Evolutionary conservation across 2,329 filamentous ascomycete genomes (phyloP), one percentile per base, ranked within the genome.

Genomic region (Calonectria ilicicola): DNA sequence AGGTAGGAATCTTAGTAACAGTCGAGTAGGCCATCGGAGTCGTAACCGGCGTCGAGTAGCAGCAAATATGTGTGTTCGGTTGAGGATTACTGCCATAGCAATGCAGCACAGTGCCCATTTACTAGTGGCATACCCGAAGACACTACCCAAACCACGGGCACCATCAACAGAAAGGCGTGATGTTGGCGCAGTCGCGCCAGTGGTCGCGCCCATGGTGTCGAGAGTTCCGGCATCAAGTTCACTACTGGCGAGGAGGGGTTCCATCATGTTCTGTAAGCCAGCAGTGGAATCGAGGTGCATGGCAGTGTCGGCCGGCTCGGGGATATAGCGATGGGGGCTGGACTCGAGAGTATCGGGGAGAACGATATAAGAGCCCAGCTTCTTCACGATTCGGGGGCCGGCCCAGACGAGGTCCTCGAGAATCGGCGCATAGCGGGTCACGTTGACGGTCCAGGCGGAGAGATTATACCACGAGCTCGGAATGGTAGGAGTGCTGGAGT

Each of bases 21-120:
- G 83, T 51, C 95, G 91, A 65, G 93, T 86, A 42, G 92, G 89
- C 91, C 94, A 96, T 68, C 90, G 89, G 2, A 98, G 87, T 12
- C 90, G 89, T n/a, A 98, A 87, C 66, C 94, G 92, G 66, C 96
- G 91, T 74, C 97, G 90, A 17, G 95, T 96, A 0, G 96, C 96
- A 49, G 95, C 96, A 83, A 98, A 98, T 78, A 98, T 97, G 71
- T 96, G 93, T 8, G 97, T 97, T 70, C 97, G 92, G 82, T 98
- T 98, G 27, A 98, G 87, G 70, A 98, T 86, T 71, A 98, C 91
- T 26, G 95, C 95, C 88, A 96, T 94, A 44, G 93, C 91, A 78
- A 98, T 92, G 79, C 95, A 98, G 65, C 93, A 92, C 70, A 98
- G 86, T 0, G 96, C 96, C 97, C 97, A 98, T 83, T 94, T 94